Percentiles rank a stretch among this genome's conserved stretches.
Evolutionary conservation across 441 rosid genomes (phyloP).

Genomic region (Populus hybrid): DNA sequence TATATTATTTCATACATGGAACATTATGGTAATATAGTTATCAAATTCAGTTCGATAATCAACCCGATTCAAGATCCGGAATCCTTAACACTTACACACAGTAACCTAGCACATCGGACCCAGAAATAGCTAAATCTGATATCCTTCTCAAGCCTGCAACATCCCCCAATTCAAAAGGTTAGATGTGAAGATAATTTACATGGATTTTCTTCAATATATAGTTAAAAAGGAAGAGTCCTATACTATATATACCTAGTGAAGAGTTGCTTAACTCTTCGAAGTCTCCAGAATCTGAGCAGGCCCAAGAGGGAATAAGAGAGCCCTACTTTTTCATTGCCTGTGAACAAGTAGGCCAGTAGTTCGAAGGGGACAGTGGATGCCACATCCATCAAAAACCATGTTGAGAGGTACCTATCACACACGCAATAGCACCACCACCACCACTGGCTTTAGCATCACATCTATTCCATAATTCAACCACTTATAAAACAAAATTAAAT

Average conservation of each 20-base stretch:
- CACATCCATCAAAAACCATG: slow-evolving; percentile 37
- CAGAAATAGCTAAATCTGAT: slow-evolving; percentile 68
- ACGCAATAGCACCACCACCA: not conserved
- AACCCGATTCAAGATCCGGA: no score
- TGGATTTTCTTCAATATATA: no score
- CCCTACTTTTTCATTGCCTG: slow-evolving; percentile 43
- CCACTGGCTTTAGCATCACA: not conserved
- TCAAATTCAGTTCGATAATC: no score
- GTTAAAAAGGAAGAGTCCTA: not conserved
- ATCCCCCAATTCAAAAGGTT: not conserved
- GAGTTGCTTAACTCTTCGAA: slow-evolving; percentile 29
- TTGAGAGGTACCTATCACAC: slow-evolving; percentile 20
- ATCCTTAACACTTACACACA: slow-evolving; percentile 45
- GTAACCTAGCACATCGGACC: slow-evolving; percentile 55
- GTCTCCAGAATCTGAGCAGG: slow-evolving; percentile 31
- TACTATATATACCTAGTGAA: slow-evolving; percentile 25
- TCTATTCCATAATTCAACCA: no score
- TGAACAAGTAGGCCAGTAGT: slow-evolving; percentile 18
- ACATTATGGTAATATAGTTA: no score
- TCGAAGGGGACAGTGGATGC: slow-evolving; percentile 33
- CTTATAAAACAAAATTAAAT: no score
- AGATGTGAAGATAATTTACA: no score
- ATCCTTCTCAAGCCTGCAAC: slow-evolving; percentile 81
- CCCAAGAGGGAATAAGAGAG: slow-evolving; percentile 51
- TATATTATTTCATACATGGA: no score